A percentile compares a stretch with the other conserved stretches of the same genome.
These are phyloP conservation scores for Torulaspora franciscae DNA, from an alignment of 805 yeast species.

Conservation along the genomic window DNA sequence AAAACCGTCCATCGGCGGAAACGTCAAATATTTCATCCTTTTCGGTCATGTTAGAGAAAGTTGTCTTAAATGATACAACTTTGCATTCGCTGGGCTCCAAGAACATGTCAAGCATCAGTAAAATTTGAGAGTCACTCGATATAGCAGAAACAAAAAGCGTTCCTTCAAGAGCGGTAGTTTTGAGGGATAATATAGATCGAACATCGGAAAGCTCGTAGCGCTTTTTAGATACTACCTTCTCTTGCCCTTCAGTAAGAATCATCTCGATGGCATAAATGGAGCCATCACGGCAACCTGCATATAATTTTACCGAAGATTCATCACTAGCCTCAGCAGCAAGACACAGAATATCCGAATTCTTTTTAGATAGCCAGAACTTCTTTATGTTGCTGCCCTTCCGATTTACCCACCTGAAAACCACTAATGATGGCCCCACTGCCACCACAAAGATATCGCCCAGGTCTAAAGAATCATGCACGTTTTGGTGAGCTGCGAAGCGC, in stretches of 20 bases:
- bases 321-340: neutral
- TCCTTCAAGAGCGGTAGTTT: conserved; percentile 7
- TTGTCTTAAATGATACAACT: conserved; percentile 14
- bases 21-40: conserved; percentile 20
- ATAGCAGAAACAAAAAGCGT: conserved; percentile 15
- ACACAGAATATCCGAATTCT: conserved; percentile 14
- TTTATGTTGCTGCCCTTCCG: neutral
- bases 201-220: conserved; percentile 1
- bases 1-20: conserved; percentile 18
- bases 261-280: conserved; percentile 7
- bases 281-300: conserved; percentile 12
- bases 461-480: conserved; percentile 9
- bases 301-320: neutral
- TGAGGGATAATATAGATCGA: conserved; percentile 12
- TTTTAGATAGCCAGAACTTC: neutral
- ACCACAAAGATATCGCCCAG: conserved; percentile 11
- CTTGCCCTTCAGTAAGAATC: neutral
- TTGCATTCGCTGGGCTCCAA: neutral
- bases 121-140: conserved; percentile 3
- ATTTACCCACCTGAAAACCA: conserved; percentile 1
- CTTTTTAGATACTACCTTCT: conserved; percentile 2
- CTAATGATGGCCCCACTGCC: conserved; percentile 5
- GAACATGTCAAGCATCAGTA: conserved; percentile 10
- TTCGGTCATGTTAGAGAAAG: conserved; percentile 18
- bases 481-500: conserved; percentile 1